Evolutionary conservation across 139 green algal genomes (phyloP).

Genomic region (Chlamydomonas asymmetrica): DNA sequence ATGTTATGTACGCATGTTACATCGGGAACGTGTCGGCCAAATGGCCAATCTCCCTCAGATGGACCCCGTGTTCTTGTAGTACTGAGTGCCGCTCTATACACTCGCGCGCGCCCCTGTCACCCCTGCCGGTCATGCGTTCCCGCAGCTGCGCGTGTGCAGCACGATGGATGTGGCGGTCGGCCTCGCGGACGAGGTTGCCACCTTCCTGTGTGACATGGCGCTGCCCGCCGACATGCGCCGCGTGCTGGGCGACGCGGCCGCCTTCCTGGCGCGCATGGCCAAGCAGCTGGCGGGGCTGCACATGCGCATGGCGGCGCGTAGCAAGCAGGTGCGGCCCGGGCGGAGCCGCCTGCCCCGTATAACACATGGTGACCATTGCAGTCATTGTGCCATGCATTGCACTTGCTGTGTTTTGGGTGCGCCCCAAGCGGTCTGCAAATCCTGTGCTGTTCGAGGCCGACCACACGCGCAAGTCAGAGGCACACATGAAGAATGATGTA

Average conservation of each 20-base stretch:
- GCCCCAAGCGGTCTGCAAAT: not conserved
- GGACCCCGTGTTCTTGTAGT: not conserved
- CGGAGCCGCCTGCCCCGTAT: not conserved
- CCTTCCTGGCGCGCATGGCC: not conserved
- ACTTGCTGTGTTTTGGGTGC: not conserved
- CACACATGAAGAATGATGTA: not conserved
- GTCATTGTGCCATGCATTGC: not conserved
- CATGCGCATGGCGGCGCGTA: not conserved
- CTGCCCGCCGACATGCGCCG: slow-evolving; percentile 16
- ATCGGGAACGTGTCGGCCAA: not conserved
- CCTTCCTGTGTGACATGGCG: not conserved
- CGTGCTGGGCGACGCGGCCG: slow-evolving; percentile 5
- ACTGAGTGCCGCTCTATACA: not conserved
- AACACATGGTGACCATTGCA: not conserved
- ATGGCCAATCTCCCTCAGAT: not conserved
- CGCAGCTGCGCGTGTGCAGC: slow-evolving; percentile 5
- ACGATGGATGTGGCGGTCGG: not conserved
- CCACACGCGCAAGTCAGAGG: not conserved
- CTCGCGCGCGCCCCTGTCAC: not conserved
- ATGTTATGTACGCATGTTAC: not conserved
- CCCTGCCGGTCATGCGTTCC: not conserved
- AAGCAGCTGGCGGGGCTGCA: not conserved
- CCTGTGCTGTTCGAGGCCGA: not conserved
- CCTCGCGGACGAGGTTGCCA: slow-evolving; percentile 2
- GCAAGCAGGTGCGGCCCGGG: not conserved